These are phyloP conservation scores for Ophiosphaerella narmari DNA, from an alignment of 2,329 filamentous ascomycete genomes.

Conservation along the genomic window DNA sequence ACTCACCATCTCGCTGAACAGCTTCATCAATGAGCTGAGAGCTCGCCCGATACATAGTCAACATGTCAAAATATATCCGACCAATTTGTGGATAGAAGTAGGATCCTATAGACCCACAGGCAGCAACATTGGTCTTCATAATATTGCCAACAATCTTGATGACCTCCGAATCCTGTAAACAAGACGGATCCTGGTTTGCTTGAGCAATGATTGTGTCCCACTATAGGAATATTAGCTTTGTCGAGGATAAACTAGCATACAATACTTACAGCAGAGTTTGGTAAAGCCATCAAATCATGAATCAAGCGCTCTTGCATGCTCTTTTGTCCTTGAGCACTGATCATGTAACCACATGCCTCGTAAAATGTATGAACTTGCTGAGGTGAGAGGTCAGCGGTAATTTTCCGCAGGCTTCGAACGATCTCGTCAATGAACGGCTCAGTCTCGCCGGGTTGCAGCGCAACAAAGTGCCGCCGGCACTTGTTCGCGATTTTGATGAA, in stretches of 20 bases:
- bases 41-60: conserved; percentile 98
- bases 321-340: conserved; percentile 95
- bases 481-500: conserved; percentile 99
- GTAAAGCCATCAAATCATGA: conserved; percentile 87
- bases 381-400: conserved; percentile 90
- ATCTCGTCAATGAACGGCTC: conserved; percentile 99
- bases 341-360: conserved; percentile 99
- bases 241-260: background rate
- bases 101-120: conserved; percentile 91
- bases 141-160: conserved; percentile 99
- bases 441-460: conserved; percentile 87
- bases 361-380: conserved; percentile 99
- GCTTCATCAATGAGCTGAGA: conserved; percentile 94
- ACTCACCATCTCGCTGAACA: conserved; percentile 78
- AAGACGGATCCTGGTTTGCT: conserved; percentile 81
- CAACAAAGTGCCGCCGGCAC: conserved; percentile 96
- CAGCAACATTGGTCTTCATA: conserved; percentile 99
- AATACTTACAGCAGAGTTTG: conserved; percentile 71
- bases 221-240: conserved; percentile 30
- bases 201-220: conserved; percentile 95
- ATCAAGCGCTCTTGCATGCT: conserved; percentile 90
- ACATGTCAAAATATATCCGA: conserved; percentile 96
- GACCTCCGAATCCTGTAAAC: conserved; percentile 88
- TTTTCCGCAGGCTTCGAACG: conserved; percentile 91
- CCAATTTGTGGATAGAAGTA: conserved; percentile 99